phyloP scores from a whole-genome alignment of 345 rosid genomes.

The Populus simonii region DNA sequence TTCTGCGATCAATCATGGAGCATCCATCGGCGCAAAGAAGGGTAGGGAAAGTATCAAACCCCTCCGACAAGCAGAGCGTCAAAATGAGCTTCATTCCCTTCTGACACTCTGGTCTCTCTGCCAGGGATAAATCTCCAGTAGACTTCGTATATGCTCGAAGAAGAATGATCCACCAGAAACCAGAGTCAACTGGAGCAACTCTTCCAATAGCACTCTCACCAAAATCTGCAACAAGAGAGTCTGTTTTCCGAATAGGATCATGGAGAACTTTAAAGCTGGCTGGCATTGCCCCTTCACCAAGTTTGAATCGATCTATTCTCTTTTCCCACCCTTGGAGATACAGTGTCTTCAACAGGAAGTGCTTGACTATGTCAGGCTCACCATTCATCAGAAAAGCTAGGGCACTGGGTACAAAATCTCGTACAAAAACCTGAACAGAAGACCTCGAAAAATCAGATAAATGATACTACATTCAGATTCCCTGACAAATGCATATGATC shows the following conservation, averaged over 20 bases:
- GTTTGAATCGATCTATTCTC: conserved; percentile 62
- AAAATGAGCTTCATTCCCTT: conserved; percentile 81
- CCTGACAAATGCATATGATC: neutral
- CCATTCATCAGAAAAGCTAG: conserved; percentile 78
- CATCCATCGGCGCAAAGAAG: conserved; percentile 90
- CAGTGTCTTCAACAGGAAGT: conserved; percentile 65
- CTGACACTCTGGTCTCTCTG: conserved; percentile 70
- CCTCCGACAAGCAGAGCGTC: conserved; percentile 70
- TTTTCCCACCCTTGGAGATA: conserved; percentile 74
- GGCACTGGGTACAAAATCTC: conserved; percentile 85
- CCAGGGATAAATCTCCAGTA: conserved; percentile 59
- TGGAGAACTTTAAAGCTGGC: conserved; percentile 84
- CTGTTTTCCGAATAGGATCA: conserved; percentile 58
- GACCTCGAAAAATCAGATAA: neutral
- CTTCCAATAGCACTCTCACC: conserved; percentile 87
- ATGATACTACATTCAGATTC: neutral
- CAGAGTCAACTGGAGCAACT: conserved; percentile 84
- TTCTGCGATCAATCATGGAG: conserved; percentile 82
- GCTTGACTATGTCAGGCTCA: conserved; percentile 70
- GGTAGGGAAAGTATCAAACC: conserved; percentile 83
- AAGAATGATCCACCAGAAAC: conserved; percentile 91
- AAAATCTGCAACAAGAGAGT: conserved; percentile 67
- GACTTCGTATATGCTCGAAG: conserved; percentile 81
- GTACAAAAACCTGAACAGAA: conserved; percentile 57
- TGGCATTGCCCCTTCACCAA: conserved; percentile 84